Conservation (phyloP, 2,329 filamentous ascomycete genomes). For the Knufia petricola region DNA sequence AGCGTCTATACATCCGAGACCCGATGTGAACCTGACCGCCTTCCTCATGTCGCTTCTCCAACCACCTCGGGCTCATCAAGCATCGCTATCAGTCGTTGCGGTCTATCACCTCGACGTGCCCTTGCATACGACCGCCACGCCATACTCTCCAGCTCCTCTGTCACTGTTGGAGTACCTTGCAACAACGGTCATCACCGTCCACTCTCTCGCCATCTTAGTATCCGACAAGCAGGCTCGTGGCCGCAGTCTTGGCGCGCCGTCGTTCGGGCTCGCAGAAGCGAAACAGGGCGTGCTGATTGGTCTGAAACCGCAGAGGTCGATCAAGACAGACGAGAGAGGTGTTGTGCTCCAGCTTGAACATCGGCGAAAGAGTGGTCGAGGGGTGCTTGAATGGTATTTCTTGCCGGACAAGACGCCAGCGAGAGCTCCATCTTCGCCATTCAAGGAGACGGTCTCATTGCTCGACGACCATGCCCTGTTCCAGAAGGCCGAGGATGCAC, state of each 20-base stretch:
- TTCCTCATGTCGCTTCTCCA: conserved; percentile 63
- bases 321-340: conserved; percentile 33
- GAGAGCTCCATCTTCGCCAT: conserved; percentile 27
- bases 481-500: conserved; percentile 37
- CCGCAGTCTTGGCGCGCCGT: conserved; percentile 63
- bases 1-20: conserved; percentile 11
- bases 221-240: conserved; percentile 65
- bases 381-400: conserved; percentile 61
- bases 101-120: conserved; percentile 78
- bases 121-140: conserved; percentile 28
- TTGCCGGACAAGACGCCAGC: conserved; percentile 30
- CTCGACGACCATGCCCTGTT: conserved; percentile 71
- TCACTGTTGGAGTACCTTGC: conserved; percentile 71
- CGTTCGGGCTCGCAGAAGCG: conserved; percentile 67
- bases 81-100: conserved; percentile 58
- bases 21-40: conserved; percentile 46
- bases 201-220: conserved; percentile 64
- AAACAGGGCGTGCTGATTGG: conserved; percentile 70
- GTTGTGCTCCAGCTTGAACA: conserved; percentile 79
- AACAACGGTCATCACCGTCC: conserved; percentile 70
- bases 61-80: conserved; percentile 33
- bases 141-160: conserved; percentile 55
- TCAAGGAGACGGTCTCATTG: conserved; percentile 47
- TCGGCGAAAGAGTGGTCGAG: conserved; percentile 68
- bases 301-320: conserved; percentile 29